These are phyloP conservation scores for Lachancea kluyveri DNA, from an alignment of 805 yeast genomes.

Conservation along the genomic window DNA sequence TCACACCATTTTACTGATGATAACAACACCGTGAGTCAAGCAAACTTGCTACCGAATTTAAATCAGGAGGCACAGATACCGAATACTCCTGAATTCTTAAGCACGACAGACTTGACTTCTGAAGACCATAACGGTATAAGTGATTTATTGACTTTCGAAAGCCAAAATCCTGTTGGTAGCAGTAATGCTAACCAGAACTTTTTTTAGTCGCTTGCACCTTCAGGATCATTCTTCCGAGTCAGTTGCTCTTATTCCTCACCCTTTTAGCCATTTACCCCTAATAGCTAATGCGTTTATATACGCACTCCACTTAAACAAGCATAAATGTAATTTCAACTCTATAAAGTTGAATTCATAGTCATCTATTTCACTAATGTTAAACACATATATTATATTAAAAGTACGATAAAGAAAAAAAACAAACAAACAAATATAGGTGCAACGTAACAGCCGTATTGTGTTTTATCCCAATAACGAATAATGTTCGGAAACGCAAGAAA, in stretches of 20 bases:
- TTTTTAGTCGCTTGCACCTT: constrained; percentile 1
- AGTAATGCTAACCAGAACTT: constrained; percentile 7
- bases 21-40: too few species aligned
- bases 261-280: neutral
- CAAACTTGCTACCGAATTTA: constrained; percentile 5
- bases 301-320: too few species aligned
- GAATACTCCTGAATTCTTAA: constrained; percentile 22
- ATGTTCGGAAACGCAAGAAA: too few species aligned
- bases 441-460: too few species aligned
- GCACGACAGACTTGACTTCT: constrained; percentile 12
- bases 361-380: too few species aligned
- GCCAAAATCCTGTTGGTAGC: constrained; percentile 4
- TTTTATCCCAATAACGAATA: too few species aligned
- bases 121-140: constrained; percentile 8
- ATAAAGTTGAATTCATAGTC: too few species aligned
- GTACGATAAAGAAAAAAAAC: too few species aligned
- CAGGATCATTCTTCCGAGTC: neutral
- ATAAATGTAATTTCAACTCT: constrained; percentile 1
- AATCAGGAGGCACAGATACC: constrained; percentile 11
- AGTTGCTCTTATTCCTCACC: neutral
- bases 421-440: too few species aligned
- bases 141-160: constrained; percentile 6
- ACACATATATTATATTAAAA: too few species aligned
- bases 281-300: neutral
- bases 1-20: constrained; percentile 4